Conservation (phyloP, 169 alveolate species). For the Plasmodium chabaudi region DNA sequence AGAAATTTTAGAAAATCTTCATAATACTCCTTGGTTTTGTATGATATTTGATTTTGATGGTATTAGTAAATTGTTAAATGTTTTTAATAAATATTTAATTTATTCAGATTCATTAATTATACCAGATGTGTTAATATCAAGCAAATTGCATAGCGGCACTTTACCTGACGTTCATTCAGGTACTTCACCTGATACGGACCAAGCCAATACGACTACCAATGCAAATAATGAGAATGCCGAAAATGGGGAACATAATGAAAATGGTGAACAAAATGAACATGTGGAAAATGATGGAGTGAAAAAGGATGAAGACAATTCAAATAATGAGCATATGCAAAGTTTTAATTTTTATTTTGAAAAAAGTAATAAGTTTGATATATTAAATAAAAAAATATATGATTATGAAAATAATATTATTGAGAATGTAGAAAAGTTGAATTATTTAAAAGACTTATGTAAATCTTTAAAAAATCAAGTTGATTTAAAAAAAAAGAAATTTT, state of each 20-base stretch:
- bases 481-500: slow-evolving; percentile 40
- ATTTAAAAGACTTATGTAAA: slow-evolving; percentile 59
- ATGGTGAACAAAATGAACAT: not conserved
- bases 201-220: not conserved
- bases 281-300: too few species aligned
- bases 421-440: slow-evolving; percentile 44
- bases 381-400: slow-evolving; percentile 52
- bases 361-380: slow-evolving; percentile 23
- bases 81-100: slow-evolving; percentile 60
- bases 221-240: not conserved
- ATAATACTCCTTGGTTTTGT: slow-evolving; percentile 71
- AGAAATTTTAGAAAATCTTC: slow-evolving; percentile 39
- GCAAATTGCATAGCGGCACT: slow-evolving; percentile 3
- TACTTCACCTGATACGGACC: not conserved
- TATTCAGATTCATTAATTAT: slow-evolving; percentile 69
- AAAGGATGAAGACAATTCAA: not conserved
- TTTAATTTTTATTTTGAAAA: slow-evolving; percentile 42
- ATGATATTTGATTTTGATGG: slow-evolving; percentile 72
- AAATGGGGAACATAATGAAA: not conserved
- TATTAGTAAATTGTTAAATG: slow-evolving; percentile 63
- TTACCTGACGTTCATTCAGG: not conserved
- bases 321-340: not conserved
- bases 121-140: slow-evolving; percentile 44
- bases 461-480: slow-evolving; percentile 32
- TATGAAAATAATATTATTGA: slow-evolving; percentile 67